Conservation (phyloP, 805 yeast species). For the Metschnikowia kunwiensis region DNA sequence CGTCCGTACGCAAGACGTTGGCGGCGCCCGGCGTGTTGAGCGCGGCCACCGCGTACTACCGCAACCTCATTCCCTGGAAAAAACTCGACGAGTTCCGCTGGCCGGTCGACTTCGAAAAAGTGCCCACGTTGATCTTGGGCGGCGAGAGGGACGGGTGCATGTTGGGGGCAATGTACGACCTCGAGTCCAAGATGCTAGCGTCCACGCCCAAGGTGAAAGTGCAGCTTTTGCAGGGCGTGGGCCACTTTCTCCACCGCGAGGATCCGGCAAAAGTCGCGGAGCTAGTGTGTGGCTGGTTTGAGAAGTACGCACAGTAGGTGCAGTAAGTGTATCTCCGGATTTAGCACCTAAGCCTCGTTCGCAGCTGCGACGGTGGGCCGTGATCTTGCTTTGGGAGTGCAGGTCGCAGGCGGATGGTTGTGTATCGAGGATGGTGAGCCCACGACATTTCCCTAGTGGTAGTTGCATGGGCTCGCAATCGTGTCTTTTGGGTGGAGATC, state of each 20-base stretch:
- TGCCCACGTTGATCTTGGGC: constrained; percentile 36
- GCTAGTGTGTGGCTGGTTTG: constrained; percentile 29
- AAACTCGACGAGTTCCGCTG: constrained; percentile 20
- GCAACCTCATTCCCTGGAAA: constrained; percentile 23
- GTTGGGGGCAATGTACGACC: constrained; percentile 25
- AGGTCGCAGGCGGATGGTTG: too few relatives aligned
- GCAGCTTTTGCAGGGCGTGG: constrained; percentile 26
- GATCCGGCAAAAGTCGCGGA: constrained; percentile 30
- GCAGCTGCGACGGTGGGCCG: too few relatives aligned
- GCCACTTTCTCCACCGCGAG: constrained; percentile 43
- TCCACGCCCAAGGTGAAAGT: constrained; percentile 22
- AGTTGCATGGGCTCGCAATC: too few relatives aligned
- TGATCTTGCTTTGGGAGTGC: too few relatives aligned
- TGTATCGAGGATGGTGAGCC: too few relatives aligned
- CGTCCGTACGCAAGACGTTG: constrained; percentile 28
- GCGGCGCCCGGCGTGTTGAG: constrained; percentile 26
- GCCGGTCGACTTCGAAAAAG: constrained; percentile 32
- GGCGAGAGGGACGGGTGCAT: constrained; percentile 43
- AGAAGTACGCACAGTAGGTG: too few relatives aligned
- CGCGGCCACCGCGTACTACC: constrained; percentile 38
- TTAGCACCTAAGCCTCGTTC: too few relatives aligned
- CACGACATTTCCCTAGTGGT: too few relatives aligned
- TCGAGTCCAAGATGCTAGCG: constrained; percentile 23
- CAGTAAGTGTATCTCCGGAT: too few relatives aligned
- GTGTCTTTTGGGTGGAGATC: too few relatives aligned